Conservation (phyloP, 208 protist genomes). For the Novymonas esmeraldas region DNA sequence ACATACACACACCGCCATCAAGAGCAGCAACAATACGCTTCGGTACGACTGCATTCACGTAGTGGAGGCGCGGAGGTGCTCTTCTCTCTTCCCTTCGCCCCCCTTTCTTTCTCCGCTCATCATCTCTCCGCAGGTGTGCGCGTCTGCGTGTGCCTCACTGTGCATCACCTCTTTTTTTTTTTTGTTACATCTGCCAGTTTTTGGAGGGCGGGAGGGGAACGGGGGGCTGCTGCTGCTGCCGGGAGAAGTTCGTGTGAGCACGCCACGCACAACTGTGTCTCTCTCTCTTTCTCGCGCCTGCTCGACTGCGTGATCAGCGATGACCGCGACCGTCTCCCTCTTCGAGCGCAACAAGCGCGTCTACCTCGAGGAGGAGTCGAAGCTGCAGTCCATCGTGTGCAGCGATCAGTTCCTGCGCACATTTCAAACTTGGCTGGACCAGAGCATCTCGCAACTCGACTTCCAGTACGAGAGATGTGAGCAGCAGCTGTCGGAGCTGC, state of each 20-base stretch:
- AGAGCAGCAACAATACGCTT: neutral
- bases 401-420: slow-evolving; percentile 64
- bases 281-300: neutral
- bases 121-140: neutral
- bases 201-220: no score
- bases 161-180: neutral
- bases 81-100: neutral
- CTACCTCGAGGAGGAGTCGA: slow-evolving; percentile 86
- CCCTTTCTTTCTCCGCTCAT: neutral
- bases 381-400: slow-evolving; percentile 66
- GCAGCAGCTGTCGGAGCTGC: slow-evolving; percentile 83
- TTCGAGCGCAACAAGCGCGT: slow-evolving; percentile 89
- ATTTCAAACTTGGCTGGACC: slow-evolving; percentile 82
- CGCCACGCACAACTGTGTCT: no score
- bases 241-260: no score
- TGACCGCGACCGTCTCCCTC: slow-evolving; percentile 51
- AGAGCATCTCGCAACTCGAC: slow-evolving; percentile 80
- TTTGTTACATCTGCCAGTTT: no score
- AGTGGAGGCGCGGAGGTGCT: no score
- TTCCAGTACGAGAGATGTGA: slow-evolving; percentile 86
- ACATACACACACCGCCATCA: no score
- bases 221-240: no score
- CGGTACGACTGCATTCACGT: neutral
- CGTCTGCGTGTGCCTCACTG: neutral
- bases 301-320: slow-evolving; percentile 16